These are phyloP conservation scores for Blastobotrys americana DNA, from an alignment of 805 yeast genomes.

Conservation along the genomic window DNA sequence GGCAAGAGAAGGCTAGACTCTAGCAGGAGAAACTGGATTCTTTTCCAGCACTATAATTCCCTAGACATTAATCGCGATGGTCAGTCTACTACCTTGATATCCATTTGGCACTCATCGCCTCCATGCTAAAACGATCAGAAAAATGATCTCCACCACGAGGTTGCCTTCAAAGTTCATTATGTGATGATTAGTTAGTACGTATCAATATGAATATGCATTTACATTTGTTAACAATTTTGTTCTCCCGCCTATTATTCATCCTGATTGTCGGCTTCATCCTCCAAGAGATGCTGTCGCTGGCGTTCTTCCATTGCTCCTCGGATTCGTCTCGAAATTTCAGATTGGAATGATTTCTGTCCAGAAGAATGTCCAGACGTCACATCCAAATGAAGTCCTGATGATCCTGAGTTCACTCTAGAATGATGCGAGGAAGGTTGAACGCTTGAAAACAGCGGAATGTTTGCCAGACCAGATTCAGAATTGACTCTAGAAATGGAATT, in stretches of 20 bases:
- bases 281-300: conserved; percentile 10
- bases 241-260: background rate
- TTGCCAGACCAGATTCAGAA: conserved; percentile 54
- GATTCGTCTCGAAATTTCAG: conserved; percentile 19
- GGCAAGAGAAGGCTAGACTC: too few species aligned
- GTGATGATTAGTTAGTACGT: too few species aligned
- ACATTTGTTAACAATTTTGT: too few species aligned
- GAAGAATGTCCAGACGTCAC: conserved; percentile 5
- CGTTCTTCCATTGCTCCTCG: conserved; percentile 23
- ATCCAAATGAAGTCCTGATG: conserved; percentile 6
- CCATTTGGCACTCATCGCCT: too few species aligned
- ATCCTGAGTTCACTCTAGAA: conserved; percentile 1
- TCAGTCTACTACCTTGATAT: too few species aligned
- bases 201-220: too few species aligned
- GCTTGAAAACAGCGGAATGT: conserved; percentile 52
- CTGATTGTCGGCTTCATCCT: conserved; percentile 6
- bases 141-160: too few species aligned
- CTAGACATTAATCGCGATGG: too few species aligned
- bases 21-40: too few species aligned
- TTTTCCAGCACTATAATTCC: too few species aligned
- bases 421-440: conserved; percentile 21
- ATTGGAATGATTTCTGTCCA: conserved; percentile 13
- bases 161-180: too few species aligned
- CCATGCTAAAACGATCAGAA: too few species aligned
- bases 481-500: conserved; percentile 57